Conservation (phyloP, 371 early-diverging fungal genomes). For the Mycotypha africana region DNA sequence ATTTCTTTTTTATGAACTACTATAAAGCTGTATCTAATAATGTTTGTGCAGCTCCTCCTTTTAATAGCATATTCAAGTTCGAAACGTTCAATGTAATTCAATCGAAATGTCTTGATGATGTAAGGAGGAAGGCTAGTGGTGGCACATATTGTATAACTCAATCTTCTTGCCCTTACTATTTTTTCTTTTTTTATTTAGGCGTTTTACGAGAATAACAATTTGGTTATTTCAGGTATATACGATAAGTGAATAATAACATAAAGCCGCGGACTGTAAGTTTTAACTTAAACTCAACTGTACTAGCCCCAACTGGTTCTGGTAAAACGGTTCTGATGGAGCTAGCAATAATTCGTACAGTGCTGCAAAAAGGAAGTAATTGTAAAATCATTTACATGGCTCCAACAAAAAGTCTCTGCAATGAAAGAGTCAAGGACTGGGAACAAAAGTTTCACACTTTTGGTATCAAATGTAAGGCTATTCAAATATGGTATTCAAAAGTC, state of each 20-base stretch:
- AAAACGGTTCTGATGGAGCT: constrained; percentile 77
- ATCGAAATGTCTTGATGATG: constrained; percentile 54
- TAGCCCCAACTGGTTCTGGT: constrained; percentile 87
- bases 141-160: not conserved
- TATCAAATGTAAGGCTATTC: constrained; percentile 38
- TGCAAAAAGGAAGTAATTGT: constrained; percentile 8
- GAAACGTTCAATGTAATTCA: constrained; percentile 60
- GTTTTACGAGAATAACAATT: constrained; percentile 39
- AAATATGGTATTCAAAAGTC: not conserved
- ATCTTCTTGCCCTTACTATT: not conserved
- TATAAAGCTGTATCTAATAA: not conserved
- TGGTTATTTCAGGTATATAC: constrained; percentile 49
- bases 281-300: not conserved
- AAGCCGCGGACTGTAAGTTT: not conserved
- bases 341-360: constrained; percentile 54
- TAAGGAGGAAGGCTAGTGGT: constrained; percentile 5
- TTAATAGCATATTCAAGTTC: constrained; percentile 37
- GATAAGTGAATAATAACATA: not conserved
- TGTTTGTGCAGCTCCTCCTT: constrained; percentile 24
- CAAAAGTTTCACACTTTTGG: constrained; percentile 53
- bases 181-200: constrained; percentile 9
- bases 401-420: constrained; percentile 79
- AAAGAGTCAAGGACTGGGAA: constrained; percentile 64
- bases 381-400: constrained; percentile 85
- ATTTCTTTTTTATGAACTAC: not conserved